phyloP scores from a whole-genome alignment of 257 asterid genomes.

The Ilex asprella region DNA sequence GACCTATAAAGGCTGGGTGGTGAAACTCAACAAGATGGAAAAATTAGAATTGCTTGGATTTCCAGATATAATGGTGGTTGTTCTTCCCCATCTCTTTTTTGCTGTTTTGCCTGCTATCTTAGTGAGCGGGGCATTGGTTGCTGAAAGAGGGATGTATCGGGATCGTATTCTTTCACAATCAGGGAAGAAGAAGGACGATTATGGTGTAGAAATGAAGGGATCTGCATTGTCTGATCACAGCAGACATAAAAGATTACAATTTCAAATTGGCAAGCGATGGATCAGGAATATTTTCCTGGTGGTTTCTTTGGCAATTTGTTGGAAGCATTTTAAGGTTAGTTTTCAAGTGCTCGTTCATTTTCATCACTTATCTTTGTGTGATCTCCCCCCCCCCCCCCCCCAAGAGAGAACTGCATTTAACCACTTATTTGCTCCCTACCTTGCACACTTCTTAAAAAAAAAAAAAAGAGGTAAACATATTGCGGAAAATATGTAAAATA shows the following conservation, averaged over 20 bases:
- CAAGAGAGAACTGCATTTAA: no score
- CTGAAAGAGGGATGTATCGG: slow-evolving; percentile 60
- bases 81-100: slow-evolving; percentile 66
- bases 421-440: no score
- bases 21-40: slow-evolving; percentile 17
- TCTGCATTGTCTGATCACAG: slow-evolving; percentile 8
- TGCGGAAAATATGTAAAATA: no score
- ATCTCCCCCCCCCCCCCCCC: background rate
- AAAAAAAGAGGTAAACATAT: no score
- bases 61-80: slow-evolving; percentile 90
- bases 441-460: no score
- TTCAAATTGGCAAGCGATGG: slow-evolving; percentile 33
- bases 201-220: slow-evolving; percentile 21
- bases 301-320: slow-evolving; percentile 42
- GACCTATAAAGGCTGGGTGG: slow-evolving; percentile 88
- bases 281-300: slow-evolving; percentile 49
- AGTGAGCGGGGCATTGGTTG: slow-evolving; percentile 38
- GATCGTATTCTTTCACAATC: slow-evolving; percentile 52
- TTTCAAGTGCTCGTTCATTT: background rate
- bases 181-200: slow-evolving; percentile 78
- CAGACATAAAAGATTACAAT: slow-evolving; percentile 10
- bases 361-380: background rate
- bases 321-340: slow-evolving; percentile 66
- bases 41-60: slow-evolving; percentile 54
- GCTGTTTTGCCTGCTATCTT: slow-evolving; percentile 61